A percentile compares a stretch with the other conserved stretches of the same genome.
These are phyloP conservation scores for Posidonia oceanica DNA, from an alignment of 116 monocot species.

Conservation along the genomic window DNA sequence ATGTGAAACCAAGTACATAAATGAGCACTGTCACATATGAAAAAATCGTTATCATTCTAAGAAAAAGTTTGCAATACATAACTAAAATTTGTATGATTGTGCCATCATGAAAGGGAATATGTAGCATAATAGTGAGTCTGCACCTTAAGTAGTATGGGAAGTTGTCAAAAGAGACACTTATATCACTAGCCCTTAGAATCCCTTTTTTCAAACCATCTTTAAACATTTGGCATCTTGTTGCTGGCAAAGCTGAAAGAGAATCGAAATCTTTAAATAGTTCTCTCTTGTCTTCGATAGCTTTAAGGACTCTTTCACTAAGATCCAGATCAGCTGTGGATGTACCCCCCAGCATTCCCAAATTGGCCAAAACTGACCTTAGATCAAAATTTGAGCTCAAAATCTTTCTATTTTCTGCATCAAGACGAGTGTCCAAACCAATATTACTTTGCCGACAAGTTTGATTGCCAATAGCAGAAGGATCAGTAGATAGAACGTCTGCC, in stretches of 20 bases:
- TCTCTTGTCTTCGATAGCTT: slow-evolving; percentile 43
- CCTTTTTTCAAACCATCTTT: slow-evolving; percentile 60
- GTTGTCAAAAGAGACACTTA: slow-evolving; percentile 62
- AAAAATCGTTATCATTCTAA: too few relatives aligned
- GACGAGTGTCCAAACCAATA: slow-evolving; percentile 18
- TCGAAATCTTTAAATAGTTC: slow-evolving; percentile 38
- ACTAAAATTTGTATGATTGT: too few relatives aligned
- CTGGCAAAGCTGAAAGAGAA: slow-evolving; percentile 18
- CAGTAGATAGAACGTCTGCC: slow-evolving; percentile 11
- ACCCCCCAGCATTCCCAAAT: slow-evolving; percentile 24
- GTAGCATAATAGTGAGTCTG: neutral
- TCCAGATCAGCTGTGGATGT: slow-evolving; percentile 40
- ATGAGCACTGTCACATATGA: too few relatives aligned
- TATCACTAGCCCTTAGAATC: slow-evolving; percentile 53
- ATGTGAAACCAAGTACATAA: too few relatives aligned
- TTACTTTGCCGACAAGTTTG: slow-evolving; percentile 12
- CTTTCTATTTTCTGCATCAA: slow-evolving; percentile 29
- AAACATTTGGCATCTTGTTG: slow-evolving; percentile 45
- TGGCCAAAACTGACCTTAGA: slow-evolving; percentile 15
- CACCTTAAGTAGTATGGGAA: slow-evolving; percentile 94
- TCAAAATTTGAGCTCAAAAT: slow-evolving; percentile 23
- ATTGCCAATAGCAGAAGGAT: slow-evolving; percentile 20
- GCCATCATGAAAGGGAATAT: neutral
- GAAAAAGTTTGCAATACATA: too few relatives aligned
- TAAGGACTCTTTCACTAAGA: slow-evolving; percentile 39